Base-by-base conservation (phyloP, 2,329 filamentous ascomycete species). In the Colletotrichum sp. region DNA sequence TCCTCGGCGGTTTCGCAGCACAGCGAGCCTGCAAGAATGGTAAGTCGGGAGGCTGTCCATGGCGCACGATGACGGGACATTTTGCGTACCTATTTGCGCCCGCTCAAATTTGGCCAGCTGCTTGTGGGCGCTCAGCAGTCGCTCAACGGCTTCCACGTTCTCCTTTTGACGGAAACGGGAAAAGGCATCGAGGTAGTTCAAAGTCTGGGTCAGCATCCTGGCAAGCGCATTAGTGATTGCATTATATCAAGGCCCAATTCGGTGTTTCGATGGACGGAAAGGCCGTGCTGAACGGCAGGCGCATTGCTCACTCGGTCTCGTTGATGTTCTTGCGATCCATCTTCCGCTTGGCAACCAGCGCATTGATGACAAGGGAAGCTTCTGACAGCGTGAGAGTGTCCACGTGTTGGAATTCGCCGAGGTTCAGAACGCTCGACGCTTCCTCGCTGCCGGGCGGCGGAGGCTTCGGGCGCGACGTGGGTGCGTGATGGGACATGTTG, bases 151-250 rank as follows among this genome's bases (percentile, higher is more conserved):
- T 86, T 98, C 95, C 82, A 98, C 94, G 79, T 97, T 97, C 84
- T 98, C 95, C 84, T 96, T 96, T 81, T 96, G 93, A 87, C 98
- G 98, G 90, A 98, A 98, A 43, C 97, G 94, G 21, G 96, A 94
- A 86, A 99, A 99, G 77, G 96, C 93, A 81, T 98, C 96, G 69
- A 98, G 92, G 86, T 99, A 98, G 82, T 96, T 95, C 78, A 96
- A 90, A 30, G 96, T 98, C 84, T 98, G 96, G 77, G 92, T 92
- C 72, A 98, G 90, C 84, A 96, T 96, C 81, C 92, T 94, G 71
- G 55, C 48, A 10, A 24, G n/a, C 13, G 43, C 18, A 30, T 61
- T 26, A 62, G 67, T 24, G n/a, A 62, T 56, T 14, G n/a, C 38
- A 30, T 24, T 28, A 18, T 38, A 30, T 52, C 43, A n/a, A 13